Conservation (phyloP, 257 asterid species). For the Solanum verrucosum region DNA sequence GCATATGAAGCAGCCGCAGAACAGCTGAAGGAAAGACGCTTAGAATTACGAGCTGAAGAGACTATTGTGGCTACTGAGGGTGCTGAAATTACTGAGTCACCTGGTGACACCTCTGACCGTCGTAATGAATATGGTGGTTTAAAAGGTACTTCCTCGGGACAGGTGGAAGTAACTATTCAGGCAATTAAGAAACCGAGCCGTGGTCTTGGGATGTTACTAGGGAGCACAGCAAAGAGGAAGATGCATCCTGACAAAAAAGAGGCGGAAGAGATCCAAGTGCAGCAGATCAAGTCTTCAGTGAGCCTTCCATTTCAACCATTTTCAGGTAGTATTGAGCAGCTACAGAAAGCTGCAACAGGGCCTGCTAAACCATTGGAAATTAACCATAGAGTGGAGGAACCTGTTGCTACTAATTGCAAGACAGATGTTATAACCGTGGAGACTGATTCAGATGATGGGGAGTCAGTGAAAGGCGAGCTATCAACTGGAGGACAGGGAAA, state of each 20-base stretch:
- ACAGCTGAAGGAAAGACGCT: slow-evolving; percentile 44
- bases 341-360: slow-evolving; percentile 4
- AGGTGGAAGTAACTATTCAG: slow-evolving; percentile 67
- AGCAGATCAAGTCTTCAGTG: slow-evolving; percentile 69
- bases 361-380: slow-evolving; percentile 2
- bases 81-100: slow-evolving; percentile 35
- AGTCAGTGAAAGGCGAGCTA: slow-evolving; percentile 14
- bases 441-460: slow-evolving; percentile 37
- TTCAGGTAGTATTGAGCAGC: slow-evolving; percentile 23
- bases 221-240: slow-evolving; percentile 68
- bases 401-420: slow-evolving; percentile 15
- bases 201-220: slow-evolving; percentile 78
- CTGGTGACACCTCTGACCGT: slow-evolving; percentile 2
- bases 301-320: slow-evolving; percentile 70
- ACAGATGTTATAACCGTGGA: slow-evolving; percentile 38
- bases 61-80: slow-evolving; percentile 30
- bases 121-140: slow-evolving; percentile 9
- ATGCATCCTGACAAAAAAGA: slow-evolving; percentile 44
- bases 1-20: slow-evolving; percentile 64
- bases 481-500: neutral
- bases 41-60: slow-evolving; percentile 39
- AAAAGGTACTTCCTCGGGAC: slow-evolving; percentile 4
- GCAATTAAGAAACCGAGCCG: slow-evolving; percentile 70
- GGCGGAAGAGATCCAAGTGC: slow-evolving; percentile 51
- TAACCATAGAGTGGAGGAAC: neutral